These are phyloP conservation scores for Alternaria rosae DNA, from an alignment of 2,329 filamentous ascomycete genomes.

Conservation along the genomic window DNA sequence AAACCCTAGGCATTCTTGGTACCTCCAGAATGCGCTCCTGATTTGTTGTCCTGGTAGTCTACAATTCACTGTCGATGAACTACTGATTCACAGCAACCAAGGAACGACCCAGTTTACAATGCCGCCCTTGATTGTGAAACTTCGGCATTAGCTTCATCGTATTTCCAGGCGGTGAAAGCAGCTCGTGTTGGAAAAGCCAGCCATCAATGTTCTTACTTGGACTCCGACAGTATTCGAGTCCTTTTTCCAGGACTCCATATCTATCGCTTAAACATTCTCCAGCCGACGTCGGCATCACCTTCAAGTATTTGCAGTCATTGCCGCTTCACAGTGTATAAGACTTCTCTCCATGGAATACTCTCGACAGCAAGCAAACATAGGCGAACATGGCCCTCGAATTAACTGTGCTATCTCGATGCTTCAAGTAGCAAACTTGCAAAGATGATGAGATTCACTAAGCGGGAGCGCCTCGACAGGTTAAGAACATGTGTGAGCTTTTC, in stretches of 20 bases:
- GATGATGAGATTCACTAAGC: neutral
- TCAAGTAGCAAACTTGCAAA: neutral
- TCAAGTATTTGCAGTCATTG: neutral
- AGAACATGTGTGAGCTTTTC: neutral
- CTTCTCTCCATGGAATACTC: neutral
- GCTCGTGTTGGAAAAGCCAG: neutral
- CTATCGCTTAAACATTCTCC: neutral
- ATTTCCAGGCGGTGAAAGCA: neutral
- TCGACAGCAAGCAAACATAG: neutral
- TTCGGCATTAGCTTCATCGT: neutral
- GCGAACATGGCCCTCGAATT: neutral
- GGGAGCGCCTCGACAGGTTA: neutral
- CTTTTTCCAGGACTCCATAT: neutral
- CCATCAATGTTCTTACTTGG: neutral
- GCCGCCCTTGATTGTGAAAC: neutral
- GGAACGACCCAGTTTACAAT: neutral
- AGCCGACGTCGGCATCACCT: neutral
- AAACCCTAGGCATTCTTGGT: neutral
- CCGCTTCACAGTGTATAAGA: neutral
- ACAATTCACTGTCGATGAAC: neutral
- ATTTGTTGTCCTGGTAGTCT: neutral
- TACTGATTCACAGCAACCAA: neutral
- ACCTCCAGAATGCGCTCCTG: neutral
- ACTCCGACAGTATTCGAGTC: neutral
- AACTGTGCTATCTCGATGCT: neutral